A percentile compares a stretch with the other conserved stretches of the same genome.
Evolutionary conservation across 1,139 yeast genomes (phyloP).

Genomic region (Hemisphaericaspora subhashii): DNA sequence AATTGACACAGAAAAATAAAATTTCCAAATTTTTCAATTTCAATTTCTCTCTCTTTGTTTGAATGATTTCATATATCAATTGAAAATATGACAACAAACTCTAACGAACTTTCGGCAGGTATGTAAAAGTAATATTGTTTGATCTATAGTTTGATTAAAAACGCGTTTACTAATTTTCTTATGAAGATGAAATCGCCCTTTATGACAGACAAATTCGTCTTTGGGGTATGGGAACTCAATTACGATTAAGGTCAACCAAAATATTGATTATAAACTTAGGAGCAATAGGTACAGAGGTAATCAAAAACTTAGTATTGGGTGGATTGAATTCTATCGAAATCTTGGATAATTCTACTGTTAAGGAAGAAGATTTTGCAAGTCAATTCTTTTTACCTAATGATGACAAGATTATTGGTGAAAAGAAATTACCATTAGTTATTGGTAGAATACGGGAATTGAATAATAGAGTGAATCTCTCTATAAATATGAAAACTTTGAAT

Average conservation of each 20-base stretch:
- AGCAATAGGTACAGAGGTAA: constrained; percentile 75
- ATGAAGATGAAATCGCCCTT: constrained; percentile 76
- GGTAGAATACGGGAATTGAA: constrained; percentile 68
- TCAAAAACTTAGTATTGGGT: constrained; percentile 83
- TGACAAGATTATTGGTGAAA: constrained; percentile 46
- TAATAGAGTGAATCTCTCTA: constrained; percentile 62
- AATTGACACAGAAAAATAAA: too few relatives aligned
- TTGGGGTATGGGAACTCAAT: constrained; percentile 96
- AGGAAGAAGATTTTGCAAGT: constrained; percentile 66
- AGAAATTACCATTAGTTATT: constrained; percentile 55
- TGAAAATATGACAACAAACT: not conserved
- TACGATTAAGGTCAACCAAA: constrained; percentile 70
- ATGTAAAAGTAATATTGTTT: constrained; percentile 4
- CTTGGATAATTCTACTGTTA: constrained; percentile 56
- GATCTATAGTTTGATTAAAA: not conserved
- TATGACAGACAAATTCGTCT: constrained; percentile 94
- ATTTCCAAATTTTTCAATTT: too few relatives aligned
- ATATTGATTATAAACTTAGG: constrained; percentile 68
- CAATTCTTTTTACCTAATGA: constrained; percentile 75
- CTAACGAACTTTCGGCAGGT: constrained; percentile 14
- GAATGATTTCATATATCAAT: not conserved
- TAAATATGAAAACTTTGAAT: constrained; percentile 36
- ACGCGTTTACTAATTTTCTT: too few relatives aligned
- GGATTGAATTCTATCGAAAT: constrained; percentile 81
- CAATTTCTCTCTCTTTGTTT: too few relatives aligned